These are phyloP conservation scores for Fusarium sp. DNA, from an alignment of 2,329 filamentous ascomycete species.

Conservation along the genomic window DNA sequence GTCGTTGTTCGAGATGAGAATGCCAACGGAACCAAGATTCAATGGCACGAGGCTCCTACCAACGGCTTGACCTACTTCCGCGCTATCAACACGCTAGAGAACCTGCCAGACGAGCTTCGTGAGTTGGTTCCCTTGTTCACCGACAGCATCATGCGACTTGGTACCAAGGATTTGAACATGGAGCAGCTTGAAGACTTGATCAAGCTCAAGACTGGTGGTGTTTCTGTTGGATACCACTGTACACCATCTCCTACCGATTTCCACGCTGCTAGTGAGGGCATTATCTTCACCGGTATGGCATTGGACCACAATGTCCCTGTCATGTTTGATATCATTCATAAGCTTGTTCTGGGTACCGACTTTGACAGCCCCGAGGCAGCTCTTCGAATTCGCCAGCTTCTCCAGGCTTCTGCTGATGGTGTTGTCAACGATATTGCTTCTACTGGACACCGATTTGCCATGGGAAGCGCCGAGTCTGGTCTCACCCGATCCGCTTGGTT, in stretches of 20 bases:
- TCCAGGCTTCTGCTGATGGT: constrained; percentile 88
- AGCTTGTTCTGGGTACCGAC: constrained; percentile 85
- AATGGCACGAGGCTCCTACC: constrained; percentile 93
- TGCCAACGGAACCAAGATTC: constrained; percentile 74
- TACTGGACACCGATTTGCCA: constrained; percentile 87
- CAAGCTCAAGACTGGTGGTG: constrained; percentile 93
- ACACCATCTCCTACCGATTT: constrained; percentile 81
- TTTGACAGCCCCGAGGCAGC: constrained; percentile 87
- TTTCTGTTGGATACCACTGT: constrained; percentile 87
- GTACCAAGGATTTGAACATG: constrained; percentile 88
- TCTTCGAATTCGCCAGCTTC: constrained; percentile 83
- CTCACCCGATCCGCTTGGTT: constrained; percentile 78
- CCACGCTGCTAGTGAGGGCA: constrained; percentile 78
- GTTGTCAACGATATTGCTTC: constrained; percentile 93
- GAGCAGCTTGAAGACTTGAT: constrained; percentile 96
- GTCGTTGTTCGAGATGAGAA: constrained; percentile 71
- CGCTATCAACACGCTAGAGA: constrained; percentile 82
- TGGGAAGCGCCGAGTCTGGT: constrained; percentile 83
- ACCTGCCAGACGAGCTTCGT: constrained; percentile 85
- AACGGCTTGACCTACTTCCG: constrained; percentile 98
- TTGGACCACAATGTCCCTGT: constrained; percentile 89
- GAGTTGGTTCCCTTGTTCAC: constrained; percentile 90
- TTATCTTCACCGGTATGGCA: constrained; percentile 87
- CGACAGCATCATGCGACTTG: constrained; percentile 91
- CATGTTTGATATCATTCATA: constrained; percentile 88